Conservation (phyloP, 768 basidiomycete genomes). For the Amanita muscaria region DNA sequence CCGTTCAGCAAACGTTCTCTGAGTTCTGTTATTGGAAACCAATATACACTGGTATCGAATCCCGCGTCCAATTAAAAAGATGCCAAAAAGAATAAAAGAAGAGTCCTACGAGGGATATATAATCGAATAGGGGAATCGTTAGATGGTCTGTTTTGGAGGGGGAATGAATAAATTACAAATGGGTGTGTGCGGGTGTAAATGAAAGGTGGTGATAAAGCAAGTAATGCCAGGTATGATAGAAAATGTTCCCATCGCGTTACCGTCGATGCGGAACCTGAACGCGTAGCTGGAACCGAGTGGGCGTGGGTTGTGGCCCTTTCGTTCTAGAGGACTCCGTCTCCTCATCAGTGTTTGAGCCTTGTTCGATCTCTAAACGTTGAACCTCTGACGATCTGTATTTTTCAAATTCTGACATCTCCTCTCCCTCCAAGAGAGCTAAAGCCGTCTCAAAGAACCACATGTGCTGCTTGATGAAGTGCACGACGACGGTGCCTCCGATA, state of each 20-base stretch:
- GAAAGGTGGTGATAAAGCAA: neutral
- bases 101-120: neutral
- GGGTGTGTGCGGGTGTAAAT: neutral
- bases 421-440: conserved; percentile 75
- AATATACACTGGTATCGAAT: neutral
- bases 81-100: neutral
- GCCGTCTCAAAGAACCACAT: conserved; percentile 97
- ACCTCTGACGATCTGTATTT: conserved; percentile 22
- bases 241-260: too few species aligned
- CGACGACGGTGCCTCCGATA: conserved; percentile 88
- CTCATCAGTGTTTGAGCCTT: neutral
- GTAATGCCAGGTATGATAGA: too few species aligned
- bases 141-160: too few species aligned
- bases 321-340: neutral
- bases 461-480: conserved; percentile 96
- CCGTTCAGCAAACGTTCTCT: neutral
- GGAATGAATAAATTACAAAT: conserved; percentile 9
- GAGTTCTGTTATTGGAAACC: too few species aligned
- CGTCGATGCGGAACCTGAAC: neutral
- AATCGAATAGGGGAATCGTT: neutral
- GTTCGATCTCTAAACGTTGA: conserved; percentile 1
- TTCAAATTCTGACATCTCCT: conserved; percentile 55
- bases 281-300: neutral
- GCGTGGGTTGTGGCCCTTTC: neutral
- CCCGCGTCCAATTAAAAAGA: neutral